Evolutionary conservation across 768 basidiomycete species (phyloP).

Genomic region (Macrocybe gigantea): DNA sequence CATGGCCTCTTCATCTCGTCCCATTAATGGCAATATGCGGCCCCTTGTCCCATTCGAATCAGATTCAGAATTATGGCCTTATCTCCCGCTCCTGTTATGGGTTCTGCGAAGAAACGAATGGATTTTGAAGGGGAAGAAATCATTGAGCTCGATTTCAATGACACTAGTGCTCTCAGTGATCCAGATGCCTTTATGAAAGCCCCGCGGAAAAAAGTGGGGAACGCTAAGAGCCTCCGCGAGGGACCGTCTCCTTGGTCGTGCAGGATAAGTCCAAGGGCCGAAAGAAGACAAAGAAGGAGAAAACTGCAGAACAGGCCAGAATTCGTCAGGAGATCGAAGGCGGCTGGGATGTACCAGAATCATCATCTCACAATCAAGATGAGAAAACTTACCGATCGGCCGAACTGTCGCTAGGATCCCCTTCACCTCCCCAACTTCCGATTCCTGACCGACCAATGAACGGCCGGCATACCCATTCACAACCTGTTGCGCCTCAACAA

Average conservation of each 20-base stretch:
- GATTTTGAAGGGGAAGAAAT: conserved; percentile 41
- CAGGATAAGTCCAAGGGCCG: conserved; percentile 19
- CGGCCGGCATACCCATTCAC: neutral
- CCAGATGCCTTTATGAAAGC: conserved; percentile 47
- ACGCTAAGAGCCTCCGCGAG: neutral
- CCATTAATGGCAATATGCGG: conserved; percentile 11
- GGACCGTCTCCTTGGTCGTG: neutral
- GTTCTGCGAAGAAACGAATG: too few relatives aligned
- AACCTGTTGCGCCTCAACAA: neutral
- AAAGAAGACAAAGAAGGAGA: conserved; percentile 31
- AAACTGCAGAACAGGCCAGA: conserved; percentile 32
- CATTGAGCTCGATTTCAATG: conserved; percentile 71
- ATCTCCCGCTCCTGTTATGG: conserved; percentile 27
- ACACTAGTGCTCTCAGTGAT: conserved; percentile 69
- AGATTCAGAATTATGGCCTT: conserved; percentile 69
- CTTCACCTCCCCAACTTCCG: conserved; percentile 9
- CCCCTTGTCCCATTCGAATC: conserved; percentile 56
- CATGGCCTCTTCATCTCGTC: neutral
- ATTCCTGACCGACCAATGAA: neutral
- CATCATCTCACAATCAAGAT: conserved; percentile 16
- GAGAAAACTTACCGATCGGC: conserved; percentile 14
- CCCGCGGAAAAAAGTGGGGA: conserved; percentile 17
- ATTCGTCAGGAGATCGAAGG: conserved; percentile 49
- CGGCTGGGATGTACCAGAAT: conserved; percentile 52
- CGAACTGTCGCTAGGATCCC: conserved; percentile 9